Conservation (phyloP, 305 asterid genomes). For the Fraxinus velutina region DNA sequence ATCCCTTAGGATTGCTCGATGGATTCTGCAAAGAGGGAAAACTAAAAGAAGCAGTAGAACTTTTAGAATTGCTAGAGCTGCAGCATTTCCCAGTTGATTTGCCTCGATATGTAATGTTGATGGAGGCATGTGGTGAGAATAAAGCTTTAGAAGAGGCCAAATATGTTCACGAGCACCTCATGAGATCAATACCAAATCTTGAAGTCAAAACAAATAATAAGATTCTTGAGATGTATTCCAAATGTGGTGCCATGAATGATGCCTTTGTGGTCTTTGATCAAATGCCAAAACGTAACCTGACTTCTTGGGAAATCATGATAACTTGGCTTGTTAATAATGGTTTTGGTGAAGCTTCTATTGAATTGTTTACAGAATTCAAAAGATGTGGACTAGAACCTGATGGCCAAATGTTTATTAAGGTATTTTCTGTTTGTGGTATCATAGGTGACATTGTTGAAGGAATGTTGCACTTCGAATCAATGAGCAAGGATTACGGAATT, state of each 20-base stretch:
- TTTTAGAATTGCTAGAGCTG: slow-evolving; percentile 44
- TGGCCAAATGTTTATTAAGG: slow-evolving; percentile 62
- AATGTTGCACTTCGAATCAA: slow-evolving; percentile 69
- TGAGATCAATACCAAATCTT: slow-evolving; percentile 39
- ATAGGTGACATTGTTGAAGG: slow-evolving; percentile 64
- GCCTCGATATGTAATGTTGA: slow-evolving; percentile 47
- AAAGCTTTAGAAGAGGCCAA: slow-evolving; percentile 60
- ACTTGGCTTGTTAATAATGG: slow-evolving; percentile 68
- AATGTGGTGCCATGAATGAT: slow-evolving; percentile 67
- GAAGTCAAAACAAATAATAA: slow-evolving; percentile 53
- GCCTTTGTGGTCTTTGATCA: slow-evolving; percentile 59
- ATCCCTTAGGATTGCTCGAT: slow-evolving; percentile 43
- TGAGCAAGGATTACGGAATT: slow-evolving; percentile 61
- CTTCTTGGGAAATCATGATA: slow-evolving; percentile 84
- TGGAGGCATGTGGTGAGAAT: slow-evolving; percentile 62
- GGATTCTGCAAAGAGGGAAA: slow-evolving; percentile 46
- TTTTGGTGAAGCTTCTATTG: slow-evolving; percentile 63
- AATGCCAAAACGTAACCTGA: slow-evolving; percentile 59
- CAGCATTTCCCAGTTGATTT: slow-evolving; percentile 47
- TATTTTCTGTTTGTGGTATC: slow-evolving; percentile 63
- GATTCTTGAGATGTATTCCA: slow-evolving; percentile 73
- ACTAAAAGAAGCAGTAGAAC: slow-evolving; percentile 56
- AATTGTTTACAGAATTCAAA: slow-evolving; percentile 67
- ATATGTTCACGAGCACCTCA: slow-evolving; percentile 55
- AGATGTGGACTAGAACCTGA: slow-evolving; percentile 65